Evolutionary conservation across 1,284 basidiomycete genomes (phyloP), one percentile per base, ranked within the genome.

Genomic region (Fereydounia khargensis): DNA sequence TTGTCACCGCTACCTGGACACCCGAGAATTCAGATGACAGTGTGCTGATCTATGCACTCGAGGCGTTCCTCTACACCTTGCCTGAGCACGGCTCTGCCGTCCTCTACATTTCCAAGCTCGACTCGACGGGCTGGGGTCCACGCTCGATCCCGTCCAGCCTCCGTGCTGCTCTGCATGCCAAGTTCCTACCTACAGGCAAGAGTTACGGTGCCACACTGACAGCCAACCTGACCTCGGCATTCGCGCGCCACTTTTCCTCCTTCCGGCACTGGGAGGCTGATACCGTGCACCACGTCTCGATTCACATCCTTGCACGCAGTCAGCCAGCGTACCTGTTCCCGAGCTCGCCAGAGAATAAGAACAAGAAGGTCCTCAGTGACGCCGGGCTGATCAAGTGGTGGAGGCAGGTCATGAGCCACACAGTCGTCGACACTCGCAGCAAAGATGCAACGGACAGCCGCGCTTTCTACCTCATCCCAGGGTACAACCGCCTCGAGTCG

Each of bases 251-350:
- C 77, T 88, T 88, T 75, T 48, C 58, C 4, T 49, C 59, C 10
- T 81, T 85, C 25, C 78, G 84, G 34, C 84, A 76, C 45, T 85
- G n/a, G 62, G 33, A 49, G 22, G 21, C 34, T 39, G 6, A 31
- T 31, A 17, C 23, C n/a, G 22, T 41, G 17, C 11, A 32, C 6
- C 69, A 73, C 37, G 46, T 72, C 10, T 61, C 59, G 2, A 80
- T 96, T 6, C 89, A 95, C 64, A 80, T 97, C 22, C 95, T 98
- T 69, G 94, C 94, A 2, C 82, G 91, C 16, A 85, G 88, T 1
- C 92, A 97, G 77, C 80, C 79, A 25, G 91, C 96, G 73, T 98
- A 98, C 74, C 80, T 98, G 22, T 97, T 98, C 75, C 88, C 92
- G 0, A 90, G 91, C 70, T 90, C 88, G n/a, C 79, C 83, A 3